Evolutionary conservation across 2,329 filamentous ascomycete genomes (phyloP), one percentile per base, ranked within the genome.

Genomic region (Xylariaceae sp.): DNA sequence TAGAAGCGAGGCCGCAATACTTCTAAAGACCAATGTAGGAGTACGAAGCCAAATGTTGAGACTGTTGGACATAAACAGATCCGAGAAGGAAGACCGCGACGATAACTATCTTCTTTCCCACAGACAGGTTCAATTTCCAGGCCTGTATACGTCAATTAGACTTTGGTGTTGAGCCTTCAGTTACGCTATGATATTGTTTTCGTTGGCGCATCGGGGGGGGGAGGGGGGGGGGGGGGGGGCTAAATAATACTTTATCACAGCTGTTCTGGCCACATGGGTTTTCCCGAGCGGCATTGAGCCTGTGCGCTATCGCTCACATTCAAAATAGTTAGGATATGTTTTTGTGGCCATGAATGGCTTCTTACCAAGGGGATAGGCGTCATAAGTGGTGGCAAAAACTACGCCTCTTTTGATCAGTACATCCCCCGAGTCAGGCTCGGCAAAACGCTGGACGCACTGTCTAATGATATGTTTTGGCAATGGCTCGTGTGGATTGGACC

Each of bases 341-440:
- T n/a, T n/a, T n/a, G n/a, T n/a, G n/a, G n/a, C n/a, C n/a, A n/a
- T n/a, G n/a, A n/a, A n/a, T n/a, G n/a, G 16, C 26, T 28, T 23
- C 55, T 23, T 53, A 66, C 65, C 39, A 66, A 16, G 21, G 62
- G 64, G 8, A 66, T 54, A 6, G 65, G 65, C 8, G 52, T 60
- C n/a, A 62, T 79, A 82, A 1, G 78, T 77, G 3, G 79, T 73
- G 2, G 78, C 78, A 1, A 82, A 68, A 0, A 76, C 76, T 3
- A 77, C 70, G 1, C 76, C 78, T 11, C 71, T 72, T 11, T 70
- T 61, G 11, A 74, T 65, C 4, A 69, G 64, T 1, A 65, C 51
- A 12, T 72, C 69, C 1, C 67, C 64, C 2, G 70, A 63, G 0
- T 71, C 70, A 1, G 81, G 64, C 0, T 62, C 61, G n/a, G 79